phyloP scores from a whole-genome alignment of 305 asterid genomes.

The Solanum hybrid region DNA sequence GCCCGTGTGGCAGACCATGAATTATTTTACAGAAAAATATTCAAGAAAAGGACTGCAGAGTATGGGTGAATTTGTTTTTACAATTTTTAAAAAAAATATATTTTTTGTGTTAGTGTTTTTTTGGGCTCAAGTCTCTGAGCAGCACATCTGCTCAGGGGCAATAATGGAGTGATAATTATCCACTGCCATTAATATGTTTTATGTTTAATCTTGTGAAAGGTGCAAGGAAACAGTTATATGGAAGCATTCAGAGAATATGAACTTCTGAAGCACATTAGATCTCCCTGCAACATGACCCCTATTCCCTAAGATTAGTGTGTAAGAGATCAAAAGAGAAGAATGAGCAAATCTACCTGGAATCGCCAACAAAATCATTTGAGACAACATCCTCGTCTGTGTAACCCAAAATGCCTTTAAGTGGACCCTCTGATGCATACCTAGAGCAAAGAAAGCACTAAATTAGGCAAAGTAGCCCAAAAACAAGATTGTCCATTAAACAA shows the following conservation, averaged over 20 bases:
- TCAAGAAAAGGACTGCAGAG: not conserved
- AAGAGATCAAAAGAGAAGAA: not conserved
- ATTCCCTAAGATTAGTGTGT: not conserved
- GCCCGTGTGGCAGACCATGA: not conserved
- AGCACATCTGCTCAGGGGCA: not conserved
- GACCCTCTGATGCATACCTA: conserved; percentile 85
- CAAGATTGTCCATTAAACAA: not conserved
- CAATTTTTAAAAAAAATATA: no score
- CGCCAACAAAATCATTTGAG: conserved; percentile 94
- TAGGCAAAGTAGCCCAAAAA: not conserved
- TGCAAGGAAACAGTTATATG: not conserved
- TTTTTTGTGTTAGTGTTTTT: not conserved
- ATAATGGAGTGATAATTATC: not conserved
- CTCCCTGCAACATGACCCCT: not conserved
- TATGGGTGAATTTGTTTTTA: not conserved
- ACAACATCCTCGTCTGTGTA: conserved; percentile 97
- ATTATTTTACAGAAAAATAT: not conserved
- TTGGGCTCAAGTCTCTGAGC: not conserved
- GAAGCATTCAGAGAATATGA: not conserved
- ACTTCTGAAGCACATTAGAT: not conserved
- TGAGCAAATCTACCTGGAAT: conserved; percentile 47
- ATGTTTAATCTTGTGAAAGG: not conserved
- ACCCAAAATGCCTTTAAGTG: conserved; percentile 82
- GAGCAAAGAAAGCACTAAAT: not conserved
- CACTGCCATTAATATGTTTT: not conserved